Evolutionary conservation across 345 rosid species (phyloP).

Genomic region (Eucalyptus camaldulensis): DNA sequence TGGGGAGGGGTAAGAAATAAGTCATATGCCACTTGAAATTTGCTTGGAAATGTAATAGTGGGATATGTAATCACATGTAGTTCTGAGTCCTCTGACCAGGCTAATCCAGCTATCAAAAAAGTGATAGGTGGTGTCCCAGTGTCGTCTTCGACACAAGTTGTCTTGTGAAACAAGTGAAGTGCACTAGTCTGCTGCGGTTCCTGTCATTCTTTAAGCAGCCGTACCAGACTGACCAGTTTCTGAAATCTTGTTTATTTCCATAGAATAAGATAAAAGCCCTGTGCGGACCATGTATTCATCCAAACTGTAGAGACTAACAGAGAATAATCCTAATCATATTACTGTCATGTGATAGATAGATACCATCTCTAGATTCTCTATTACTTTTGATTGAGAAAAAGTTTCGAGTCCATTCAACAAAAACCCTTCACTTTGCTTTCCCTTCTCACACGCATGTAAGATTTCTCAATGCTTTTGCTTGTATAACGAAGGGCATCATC

Average conservation of each 20-base stretch:
- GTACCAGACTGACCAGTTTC: not conserved
- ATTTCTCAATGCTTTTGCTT: not conserved
- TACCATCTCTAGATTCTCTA: not conserved
- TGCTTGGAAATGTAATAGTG: not conserved
- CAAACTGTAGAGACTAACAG: not conserved
- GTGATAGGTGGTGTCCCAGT: not conserved
- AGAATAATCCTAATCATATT: not conserved
- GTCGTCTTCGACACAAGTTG: not conserved
- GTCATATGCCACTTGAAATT: not conserved
- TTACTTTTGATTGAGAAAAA: not conserved
- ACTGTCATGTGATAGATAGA: not conserved
- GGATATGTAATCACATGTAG: not conserved
- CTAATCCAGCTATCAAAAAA: not conserved
- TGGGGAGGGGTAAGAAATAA: not conserved
- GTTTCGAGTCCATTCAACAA: not conserved
- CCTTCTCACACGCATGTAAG: not conserved
- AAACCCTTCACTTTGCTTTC: not conserved
- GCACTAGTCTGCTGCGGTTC: not conserved
- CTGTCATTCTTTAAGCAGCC: not conserved
- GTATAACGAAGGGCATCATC: not conserved
- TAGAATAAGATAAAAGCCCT: not conserved
- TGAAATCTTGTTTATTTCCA: not conserved
- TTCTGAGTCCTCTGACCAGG: not conserved
- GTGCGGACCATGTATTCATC: not conserved
- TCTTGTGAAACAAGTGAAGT: not conserved